phyloP scores from a whole-genome alignment of 148 eudicot genomes.

The Dianthus caryophyllus region DNA sequence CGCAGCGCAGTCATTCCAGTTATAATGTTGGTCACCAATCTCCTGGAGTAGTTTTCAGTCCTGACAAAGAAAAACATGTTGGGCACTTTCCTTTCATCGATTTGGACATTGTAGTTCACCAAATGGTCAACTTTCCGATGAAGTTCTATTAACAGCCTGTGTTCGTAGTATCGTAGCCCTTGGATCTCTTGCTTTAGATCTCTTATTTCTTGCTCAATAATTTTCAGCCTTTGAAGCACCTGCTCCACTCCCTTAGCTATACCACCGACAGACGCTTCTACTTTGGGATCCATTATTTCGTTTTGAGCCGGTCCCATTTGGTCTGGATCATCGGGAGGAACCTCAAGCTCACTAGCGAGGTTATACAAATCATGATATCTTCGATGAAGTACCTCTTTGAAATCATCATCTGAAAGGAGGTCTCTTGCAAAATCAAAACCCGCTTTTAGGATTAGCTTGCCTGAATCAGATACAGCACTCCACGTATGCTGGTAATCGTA shows the following conservation, averaged over 20 bases:
- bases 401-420: slow-evolving; percentile 85
- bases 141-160: slow-evolving; percentile 76
- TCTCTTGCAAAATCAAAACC: slow-evolving; percentile 83
- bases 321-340: slow-evolving; percentile 46
- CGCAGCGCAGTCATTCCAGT: slow-evolving; percentile 82
- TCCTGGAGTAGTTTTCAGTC: slow-evolving; percentile 78
- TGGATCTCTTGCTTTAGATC: slow-evolving; percentile 92
- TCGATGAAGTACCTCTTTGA: slow-evolving; percentile 74
- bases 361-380: slow-evolving; percentile 83
- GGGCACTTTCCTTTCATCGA: slow-evolving; percentile 90
- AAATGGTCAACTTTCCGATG: slow-evolving; percentile 74
- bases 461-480: slow-evolving; percentile 61
- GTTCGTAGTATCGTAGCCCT: slow-evolving; percentile 88
- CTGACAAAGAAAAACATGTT: slow-evolving; percentile 85
- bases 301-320: slow-evolving; percentile 27
- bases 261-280: slow-evolving; percentile 75
- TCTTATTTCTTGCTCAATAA: slow-evolving; percentile 83
- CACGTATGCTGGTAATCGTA: slow-evolving; percentile 96
- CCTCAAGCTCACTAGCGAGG: slow-evolving; percentile 83
- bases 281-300: slow-evolving; percentile 28
- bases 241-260: slow-evolving; percentile 93
- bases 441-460: slow-evolving; percentile 38
- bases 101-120: slow-evolving; percentile 71
- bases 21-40: slow-evolving; percentile 63
- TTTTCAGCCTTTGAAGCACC: slow-evolving; percentile 75